phyloP scores from a whole-genome alignment of 73 alveolate species.

The Uronychia binucleata region DNA sequence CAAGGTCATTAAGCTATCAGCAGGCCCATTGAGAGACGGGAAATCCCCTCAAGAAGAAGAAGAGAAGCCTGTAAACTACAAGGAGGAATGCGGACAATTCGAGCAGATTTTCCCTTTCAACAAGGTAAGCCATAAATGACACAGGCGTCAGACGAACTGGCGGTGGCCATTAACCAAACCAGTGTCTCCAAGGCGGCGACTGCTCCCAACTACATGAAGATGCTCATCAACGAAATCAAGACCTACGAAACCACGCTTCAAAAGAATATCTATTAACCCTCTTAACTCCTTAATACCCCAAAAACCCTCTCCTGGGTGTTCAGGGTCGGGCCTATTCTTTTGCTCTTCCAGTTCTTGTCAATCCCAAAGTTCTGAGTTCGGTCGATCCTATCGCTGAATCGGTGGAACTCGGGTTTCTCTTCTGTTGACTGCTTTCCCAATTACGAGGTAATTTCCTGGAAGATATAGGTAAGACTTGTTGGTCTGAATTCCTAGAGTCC shows the following conservation, averaged over 20 bases:
- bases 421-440: too few relatives aligned
- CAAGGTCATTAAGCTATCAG: too few relatives aligned
- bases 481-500: too few relatives aligned
- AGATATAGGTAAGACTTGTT: too few relatives aligned
- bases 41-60: too few relatives aligned
- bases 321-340: neutral
- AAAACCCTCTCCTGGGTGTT: neutral
- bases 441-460: too few relatives aligned
- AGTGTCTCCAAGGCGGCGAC: slow-evolving; percentile 9
- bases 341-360: neutral
- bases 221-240: slow-evolving; percentile 48
- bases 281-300: too few relatives aligned
- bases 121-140: slow-evolving; percentile 6
- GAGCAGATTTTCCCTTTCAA: slow-evolving; percentile 56
- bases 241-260: slow-evolving; percentile 44
- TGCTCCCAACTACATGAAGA: slow-evolving; percentile 58
- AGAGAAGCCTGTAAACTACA: neutral
- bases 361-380: neutral
- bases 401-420: too few relatives aligned
- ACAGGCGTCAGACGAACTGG: slow-evolving; percentile 35
- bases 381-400: neutral
- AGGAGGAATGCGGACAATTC: slow-evolving; percentile 41
- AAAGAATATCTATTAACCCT: too few relatives aligned
- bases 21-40: too few relatives aligned
- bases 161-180: slow-evolving; percentile 33